Evolutionary conservation across 129 eudicot species (phyloP).

Genomic region (Daucus carota): DH1_v3.0 NC_030389.2:43520001-43520500

Average conservation of each 20-base stretch:
- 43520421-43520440: constrained; percentile 50
- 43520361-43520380: constrained; percentile 51
- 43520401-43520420: constrained; percentile 51
- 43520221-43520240: background rate
- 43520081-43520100: background rate
- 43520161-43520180: background rate
- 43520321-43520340: constrained; percentile 17
- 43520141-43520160: background rate
- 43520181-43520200: background rate
- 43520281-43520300: constrained; percentile 5
- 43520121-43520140: constrained; percentile 1
- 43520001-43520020: no score
- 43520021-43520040: background rate
- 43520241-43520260: background rate
- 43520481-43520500: constrained; percentile 51
- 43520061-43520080: background rate
- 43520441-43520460: constrained; percentile 39
- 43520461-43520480: constrained; percentile 64
- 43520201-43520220: background rate
- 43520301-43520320: constrained; percentile 1
- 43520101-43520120: constrained; percentile 3
- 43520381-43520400: constrained; percentile 51
- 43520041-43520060: background rate
- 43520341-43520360: constrained; percentile 59
- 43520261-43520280: background rate